Conservation (phyloP, 2,329 filamentous ascomycete species). For the Calonectria crousiana region DNA sequence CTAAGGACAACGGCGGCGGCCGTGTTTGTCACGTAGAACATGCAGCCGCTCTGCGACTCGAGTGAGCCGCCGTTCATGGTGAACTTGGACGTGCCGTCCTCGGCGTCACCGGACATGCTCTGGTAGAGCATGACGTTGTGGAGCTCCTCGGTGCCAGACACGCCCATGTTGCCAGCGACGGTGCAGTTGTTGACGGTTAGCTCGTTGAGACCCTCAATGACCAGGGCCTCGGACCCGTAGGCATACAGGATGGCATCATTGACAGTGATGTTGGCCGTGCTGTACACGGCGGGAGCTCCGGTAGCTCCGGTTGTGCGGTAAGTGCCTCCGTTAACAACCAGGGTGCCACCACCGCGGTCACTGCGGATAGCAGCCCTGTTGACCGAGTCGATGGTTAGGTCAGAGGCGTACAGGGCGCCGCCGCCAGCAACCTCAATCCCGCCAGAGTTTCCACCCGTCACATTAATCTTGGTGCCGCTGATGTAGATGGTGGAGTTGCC, state of each 20-base stretch:
- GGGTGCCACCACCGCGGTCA: constrained; percentile 22
- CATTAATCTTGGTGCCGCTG: constrained; percentile 24
- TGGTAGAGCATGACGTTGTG: constrained; percentile 32
- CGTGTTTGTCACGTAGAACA: constrained; percentile 30
- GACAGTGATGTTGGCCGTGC: constrained; percentile 28
- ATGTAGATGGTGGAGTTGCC: constrained; percentile 27
- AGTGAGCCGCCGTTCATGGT: constrained; percentile 27
- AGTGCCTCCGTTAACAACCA: constrained; percentile 24
- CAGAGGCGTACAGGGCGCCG: constrained; percentile 24
- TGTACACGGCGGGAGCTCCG: constrained; percentile 27
- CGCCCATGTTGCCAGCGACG: constrained; percentile 26
- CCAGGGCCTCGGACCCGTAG: constrained; percentile 17
- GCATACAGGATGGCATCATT: constrained; percentile 20
- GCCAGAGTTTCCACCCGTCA: constrained; percentile 23
- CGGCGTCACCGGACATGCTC: constrained; percentile 32
- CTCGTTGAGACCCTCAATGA: constrained; percentile 29
- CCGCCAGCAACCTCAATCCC: constrained; percentile 29
- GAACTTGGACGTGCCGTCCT: constrained; percentile 26
- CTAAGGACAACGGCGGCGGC: constrained; percentile 20
- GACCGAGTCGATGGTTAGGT: constrained; percentile 24
- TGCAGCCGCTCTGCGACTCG: constrained; percentile 26
- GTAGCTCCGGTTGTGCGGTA: constrained; percentile 23
- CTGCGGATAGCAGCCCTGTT: constrained; percentile 30
- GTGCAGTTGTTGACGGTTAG: constrained; percentile 30
- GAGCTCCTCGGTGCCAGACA: constrained; percentile 21